Conservation (phyloP, 2,329 filamentous ascomycete genomes). For the Fusarium sp. region DNA sequence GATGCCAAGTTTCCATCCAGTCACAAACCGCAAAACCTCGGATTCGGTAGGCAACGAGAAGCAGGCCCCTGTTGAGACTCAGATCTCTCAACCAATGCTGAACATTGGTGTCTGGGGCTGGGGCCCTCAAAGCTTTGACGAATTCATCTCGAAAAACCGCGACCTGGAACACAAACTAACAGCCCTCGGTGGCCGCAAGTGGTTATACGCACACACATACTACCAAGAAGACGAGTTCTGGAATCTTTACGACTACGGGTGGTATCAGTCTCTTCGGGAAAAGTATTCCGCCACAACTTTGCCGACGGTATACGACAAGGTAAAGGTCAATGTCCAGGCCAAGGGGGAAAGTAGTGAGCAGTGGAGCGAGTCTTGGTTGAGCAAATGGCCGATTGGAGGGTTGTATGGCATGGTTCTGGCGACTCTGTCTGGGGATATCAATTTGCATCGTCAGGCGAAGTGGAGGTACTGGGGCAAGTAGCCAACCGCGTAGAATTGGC, state of each 20-base stretch:
- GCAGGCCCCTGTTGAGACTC: rapidly evolving
- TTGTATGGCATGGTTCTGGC: conserved; percentile 38
- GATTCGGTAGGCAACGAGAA: background rate
- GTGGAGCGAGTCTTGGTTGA: background rate
- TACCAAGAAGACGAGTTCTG: conserved; percentile 76
- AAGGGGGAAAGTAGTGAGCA: background rate
- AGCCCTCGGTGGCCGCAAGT: conserved; percentile 78
- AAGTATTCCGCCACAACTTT: conserved; percentile 69
- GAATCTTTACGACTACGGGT: conserved; percentile 64
- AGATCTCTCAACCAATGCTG: conserved; percentile 53
- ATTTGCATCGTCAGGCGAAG: conserved; percentile 12
- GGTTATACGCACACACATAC: conserved; percentile 84
- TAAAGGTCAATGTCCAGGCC: conserved; percentile 56
- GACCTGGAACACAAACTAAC: conserved; percentile 72
- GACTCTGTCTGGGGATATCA: conserved; percentile 29
- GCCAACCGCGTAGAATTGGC: background rate
- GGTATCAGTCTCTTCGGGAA: conserved; percentile 68
- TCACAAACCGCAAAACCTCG: background rate
- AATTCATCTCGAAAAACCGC: conserved; percentile 73
- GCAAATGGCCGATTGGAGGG: conserved; percentile 33
- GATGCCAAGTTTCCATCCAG: conserved; percentile 40
- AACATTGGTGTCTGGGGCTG: conserved; percentile 79
- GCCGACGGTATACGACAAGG: conserved; percentile 74
- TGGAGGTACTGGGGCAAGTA: conserved; percentile 15
- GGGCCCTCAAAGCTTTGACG: conserved; percentile 61